Evolutionary conservation across 345 rosid species (phyloP), one percentile per base, ranked within the genome.

Genomic region (Pistacia integerrima): DNA sequence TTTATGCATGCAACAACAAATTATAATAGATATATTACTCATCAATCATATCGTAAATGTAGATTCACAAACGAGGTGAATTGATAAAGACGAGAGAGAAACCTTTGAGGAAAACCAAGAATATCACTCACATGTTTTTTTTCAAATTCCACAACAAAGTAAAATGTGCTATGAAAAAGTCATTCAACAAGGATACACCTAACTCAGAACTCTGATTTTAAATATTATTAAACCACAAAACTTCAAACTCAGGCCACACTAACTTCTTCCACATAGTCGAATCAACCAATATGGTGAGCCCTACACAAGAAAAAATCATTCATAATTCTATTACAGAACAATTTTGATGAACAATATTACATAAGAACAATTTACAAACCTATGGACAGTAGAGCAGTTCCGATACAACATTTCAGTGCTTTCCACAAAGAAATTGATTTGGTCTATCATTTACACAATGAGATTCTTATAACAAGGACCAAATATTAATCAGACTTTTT

Each of bases 191-290:
- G 99, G 99, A 93, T 96, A 96, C 98, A 76, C 99, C 99, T 98
- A 98, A 96, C 77, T 92, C 94, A 65, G 97, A 91, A 80, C 99
- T 96, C 72, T 95, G 92, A 84, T 96, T 91, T 70, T 91, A 86
- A 82, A 96, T 83, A 81, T 98, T 92, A 84, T 93, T 96, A 86
- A 96, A 96, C 98, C 97, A 96, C 30, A 93, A 84, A 83, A 96
- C 98, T 91, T 93, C 92, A 80, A 96, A 92, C 81, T 96, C 98
- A 72, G 98, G 98, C 98, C 98, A 96, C 72, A 86, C 67, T 67
- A 87, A 77, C 81, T 74, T 89, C 89, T 86, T 91, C 98, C 99
- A 96, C 94, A 93, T 87, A 75, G 93, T 77, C 68, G 98, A 93
- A 87, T 96, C 97, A 84, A 96, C 88, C 77, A 81, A 70, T 44